phyloP scores from a whole-genome alignment of 2,329 filamentous ascomycete species.

The Aplosporella prunicola region DNA sequence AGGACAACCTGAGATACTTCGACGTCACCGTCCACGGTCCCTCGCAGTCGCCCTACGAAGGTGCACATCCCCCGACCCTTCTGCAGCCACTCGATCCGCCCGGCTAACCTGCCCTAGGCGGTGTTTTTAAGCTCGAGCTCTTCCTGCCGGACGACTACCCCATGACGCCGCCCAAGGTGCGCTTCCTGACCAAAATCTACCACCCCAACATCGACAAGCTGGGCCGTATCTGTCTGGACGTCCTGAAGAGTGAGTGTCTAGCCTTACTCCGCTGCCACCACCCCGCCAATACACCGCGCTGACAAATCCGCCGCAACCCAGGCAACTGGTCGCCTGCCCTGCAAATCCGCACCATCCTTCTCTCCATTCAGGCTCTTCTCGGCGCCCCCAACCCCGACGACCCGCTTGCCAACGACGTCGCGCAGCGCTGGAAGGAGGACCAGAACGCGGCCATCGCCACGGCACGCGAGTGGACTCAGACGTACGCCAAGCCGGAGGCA shows the following conservation, averaged over 20 bases:
- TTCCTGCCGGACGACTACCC: constrained; percentile 98
- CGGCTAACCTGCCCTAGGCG: constrained; percentile 42
- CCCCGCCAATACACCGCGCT: constrained; percentile 11
- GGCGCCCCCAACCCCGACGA: constrained; percentile 97
- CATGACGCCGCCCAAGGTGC: constrained; percentile 97
- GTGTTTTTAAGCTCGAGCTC: constrained; percentile 92
- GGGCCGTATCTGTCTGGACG: constrained; percentile 92
- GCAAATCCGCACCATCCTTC: constrained; percentile 95
- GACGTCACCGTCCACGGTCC: constrained; percentile 95
- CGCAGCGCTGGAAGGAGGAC: constrained; percentile 96
- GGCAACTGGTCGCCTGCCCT: constrained; percentile 98
- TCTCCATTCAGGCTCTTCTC: constrained; percentile 93
- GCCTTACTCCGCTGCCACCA: too few species aligned
- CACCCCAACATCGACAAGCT: constrained; percentile 98
- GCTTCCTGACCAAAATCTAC: constrained; percentile 98
- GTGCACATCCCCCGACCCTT: constrained; percentile 40
- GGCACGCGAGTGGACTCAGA: constrained; percentile 82
- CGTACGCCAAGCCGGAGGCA: constrained; percentile 50
- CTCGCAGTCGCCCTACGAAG: constrained; percentile 87
- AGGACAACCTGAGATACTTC: constrained; percentile 96
- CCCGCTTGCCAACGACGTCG: constrained; percentile 94
- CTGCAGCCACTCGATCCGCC: too few species aligned
- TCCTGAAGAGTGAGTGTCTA: constrained; percentile 74
- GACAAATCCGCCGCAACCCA: too few species aligned
- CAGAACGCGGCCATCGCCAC: constrained; percentile 87